Evolutionary conservation across 108 stramenopile genomes (phyloP), one percentile per base, ranked within the genome.

Genomic region (Pseudonitzschia multiseries): DNA sequence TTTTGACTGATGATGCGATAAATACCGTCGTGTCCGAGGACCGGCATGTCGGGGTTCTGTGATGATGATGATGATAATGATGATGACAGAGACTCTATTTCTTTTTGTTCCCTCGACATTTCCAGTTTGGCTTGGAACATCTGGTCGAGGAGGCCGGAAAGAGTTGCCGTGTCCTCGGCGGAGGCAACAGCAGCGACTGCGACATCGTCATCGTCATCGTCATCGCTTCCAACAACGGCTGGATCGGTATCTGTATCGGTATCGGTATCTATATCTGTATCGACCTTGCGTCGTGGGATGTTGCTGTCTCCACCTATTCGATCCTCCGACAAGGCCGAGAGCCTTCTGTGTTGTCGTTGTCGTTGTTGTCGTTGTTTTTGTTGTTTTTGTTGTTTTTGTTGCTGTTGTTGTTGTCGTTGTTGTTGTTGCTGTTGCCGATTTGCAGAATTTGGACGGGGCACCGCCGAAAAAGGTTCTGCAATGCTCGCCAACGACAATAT

Each of bases 1-100:
- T 56, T 40, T 69, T 69, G 44, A 21, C 27, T 69, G 31, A 69
- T 17, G n/a, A 69, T 69, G n/a, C 53, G 51, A 32, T 69, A 69
- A n/a, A 69, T 36, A 3, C 69, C 69, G 20, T 69, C 69, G 51
- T n/a, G 56, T 8, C 53, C 69, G 10, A 57, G 53, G 17, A 56
- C 36, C 29, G 69, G 69, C 69, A 69, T 69, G 21, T 56, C 69
- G n/a, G 18, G 8, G 2, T 67, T 22, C n/a, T 48, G 22, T 32
- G 46, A 28, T 40, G 44, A 44, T 14, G 28, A 40, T n/a, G n/a
- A n/a, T 32, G 46, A 28, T 40, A n/a, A 44, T 14, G 28, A 40
- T n/a, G n/a, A n/a, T n/a, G n/a, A n/a, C n/a, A n/a, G n/a, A 0
- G 29, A 43, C n/a, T 57, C 54, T 26, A 69, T 26, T 33, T 69